Evolutionary conservation across 2,329 filamentous ascomycete genomes (phyloP), one percentile per base, ranked within the genome.

Genomic region (Colletotrichum sidae): DNA sequence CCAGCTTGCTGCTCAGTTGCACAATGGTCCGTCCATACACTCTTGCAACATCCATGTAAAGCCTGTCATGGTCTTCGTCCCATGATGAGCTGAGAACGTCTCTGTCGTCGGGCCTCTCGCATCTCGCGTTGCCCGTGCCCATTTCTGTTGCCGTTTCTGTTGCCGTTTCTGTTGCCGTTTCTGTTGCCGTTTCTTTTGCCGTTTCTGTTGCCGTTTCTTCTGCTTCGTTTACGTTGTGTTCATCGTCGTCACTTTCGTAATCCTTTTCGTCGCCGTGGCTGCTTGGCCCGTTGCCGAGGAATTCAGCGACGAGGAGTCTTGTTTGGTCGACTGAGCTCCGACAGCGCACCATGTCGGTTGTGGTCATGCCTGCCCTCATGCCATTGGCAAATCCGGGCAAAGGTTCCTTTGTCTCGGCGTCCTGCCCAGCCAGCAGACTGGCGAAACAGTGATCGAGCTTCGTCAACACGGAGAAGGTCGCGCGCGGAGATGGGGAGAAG

Each of bases 361-460:
- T 82, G 1, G 89, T 93, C 81, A 92, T 90, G 1, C 92, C 90
- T 0, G 89, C 87, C 1, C 82, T 78, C 6, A 83, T 79, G 1
- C 86, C 86, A 7, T 80, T 83, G 68, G 88, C 86, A 68, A 94
- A 93, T 0, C 93, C 93, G 0, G 92, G 89, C 1, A 97, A 80
- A 0, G 81, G 72, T 44, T 90, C 86, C 0, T 86, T 85, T 0
- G 90, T 90, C 12, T 89, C 86, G 4, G 89, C 78, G 72, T 97
- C 89, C 62, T 85, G 79, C 4, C 92, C 91, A 33, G 83, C 80
- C 1, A 97, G 74, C 9, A 97, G 80, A 63, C 90, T 92, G 2
- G 92, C 87, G 73, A 97, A 97, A 44, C 92, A 92, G 71, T 90
- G 87, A 72, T 97, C 95, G 17, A 97, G 81, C 76, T 96, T 97